Percentiles rank a stretch among this genome's conserved stretches.
phyloP scores from a whole-genome alignment of 2,329 filamentous ascomycete genomes.

The Phyllachora maydis region DNA sequence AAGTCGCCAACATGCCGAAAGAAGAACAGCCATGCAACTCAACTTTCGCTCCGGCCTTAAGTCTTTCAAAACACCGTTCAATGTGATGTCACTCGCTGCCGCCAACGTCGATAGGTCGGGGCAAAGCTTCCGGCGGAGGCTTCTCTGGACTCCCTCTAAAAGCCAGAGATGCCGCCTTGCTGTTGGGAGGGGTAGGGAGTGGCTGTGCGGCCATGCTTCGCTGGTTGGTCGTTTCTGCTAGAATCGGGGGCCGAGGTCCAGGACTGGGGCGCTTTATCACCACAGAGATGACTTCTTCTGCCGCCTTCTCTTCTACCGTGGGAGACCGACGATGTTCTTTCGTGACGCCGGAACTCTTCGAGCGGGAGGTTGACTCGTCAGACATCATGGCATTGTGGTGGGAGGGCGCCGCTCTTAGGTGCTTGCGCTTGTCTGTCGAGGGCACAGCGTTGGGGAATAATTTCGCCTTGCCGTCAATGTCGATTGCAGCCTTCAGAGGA shows the following conservation, averaged over 20 bases:
- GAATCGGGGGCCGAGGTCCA: not conserved
- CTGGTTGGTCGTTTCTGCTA: slow-evolving; percentile 4
- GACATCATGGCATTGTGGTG: slow-evolving; percentile 7
- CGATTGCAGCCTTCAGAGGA: slow-evolving; percentile 22
- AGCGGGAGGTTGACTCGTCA: slow-evolving; percentile 7
- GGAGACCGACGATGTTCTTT: no score
- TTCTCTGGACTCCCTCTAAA: slow-evolving; percentile 44
- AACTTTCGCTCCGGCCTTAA: no score
- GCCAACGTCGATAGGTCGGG: slow-evolving; percentile 11
- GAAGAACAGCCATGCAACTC: no score
- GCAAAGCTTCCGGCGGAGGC: slow-evolving; percentile 11
- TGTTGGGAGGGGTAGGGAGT: slow-evolving; percentile 1
- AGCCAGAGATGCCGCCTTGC: slow-evolving; percentile 21
- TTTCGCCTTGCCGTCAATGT: slow-evolving; percentile 13
- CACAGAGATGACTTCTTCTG: slow-evolving; percentile 11
- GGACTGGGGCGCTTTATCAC: slow-evolving; percentile 3
- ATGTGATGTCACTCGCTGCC: slow-evolving; percentile 2
- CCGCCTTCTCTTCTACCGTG: slow-evolving; percentile 1
- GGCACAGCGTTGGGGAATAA: slow-evolving; percentile 8
- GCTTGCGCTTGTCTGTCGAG: slow-evolving; percentile 4
- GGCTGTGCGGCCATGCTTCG: slow-evolving; percentile 1
- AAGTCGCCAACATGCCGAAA: no score
- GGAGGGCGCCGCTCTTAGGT: slow-evolving; percentile 4
- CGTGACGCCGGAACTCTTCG: no score
- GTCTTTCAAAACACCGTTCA: slow-evolving; percentile 1